Percentiles rank a stretch among this genome's conserved stretches.
Conservation (phyloP, 495 filamentous ascomycete species). For the Pyronema omphalodes region DNA sequence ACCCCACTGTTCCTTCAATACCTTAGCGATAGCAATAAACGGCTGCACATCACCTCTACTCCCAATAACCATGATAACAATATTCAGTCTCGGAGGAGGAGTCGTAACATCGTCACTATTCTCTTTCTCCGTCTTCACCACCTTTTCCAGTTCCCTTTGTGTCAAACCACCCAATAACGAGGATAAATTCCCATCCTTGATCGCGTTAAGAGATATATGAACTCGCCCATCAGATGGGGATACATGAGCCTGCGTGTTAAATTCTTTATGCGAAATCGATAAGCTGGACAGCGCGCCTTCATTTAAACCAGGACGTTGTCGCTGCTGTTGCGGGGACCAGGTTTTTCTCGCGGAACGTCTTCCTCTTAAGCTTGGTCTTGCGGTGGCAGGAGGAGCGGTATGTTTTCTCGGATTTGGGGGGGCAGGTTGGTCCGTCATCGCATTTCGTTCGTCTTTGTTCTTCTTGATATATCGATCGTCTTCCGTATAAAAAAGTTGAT, state of each 20-base stretch:
- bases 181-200: constrained; percentile 27
- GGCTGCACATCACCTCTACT: constrained; percentile 62
- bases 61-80: constrained; percentile 66
- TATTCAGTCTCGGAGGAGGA: constrained; percentile 39
- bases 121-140: constrained; percentile 1
- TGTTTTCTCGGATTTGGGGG: neutral
- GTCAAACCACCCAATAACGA: constrained; percentile 20
- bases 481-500: too few relatives aligned
- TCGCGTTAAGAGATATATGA: constrained; percentile 50
- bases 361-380: neutral
- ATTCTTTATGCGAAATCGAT: constrained; percentile 43
- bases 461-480: too few relatives aligned
- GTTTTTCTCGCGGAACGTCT: neutral
- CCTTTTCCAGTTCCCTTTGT: constrained; percentile 4
- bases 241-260: constrained; percentile 44
- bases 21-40: constrained; percentile 51
- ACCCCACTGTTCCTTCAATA: constrained; percentile 46
- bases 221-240: constrained; percentile 51
- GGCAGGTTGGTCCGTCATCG: neutral
- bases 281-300: constrained; percentile 23
- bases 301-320: neutral
- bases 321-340: neutral
- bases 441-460: neutral
- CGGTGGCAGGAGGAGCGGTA: neutral
- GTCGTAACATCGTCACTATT: neutral